These are phyloP conservation scores for Leucocoprinus leucothites DNA, from an alignment of 768 basidiomycete genomes.

Conservation along the genomic window DNA sequence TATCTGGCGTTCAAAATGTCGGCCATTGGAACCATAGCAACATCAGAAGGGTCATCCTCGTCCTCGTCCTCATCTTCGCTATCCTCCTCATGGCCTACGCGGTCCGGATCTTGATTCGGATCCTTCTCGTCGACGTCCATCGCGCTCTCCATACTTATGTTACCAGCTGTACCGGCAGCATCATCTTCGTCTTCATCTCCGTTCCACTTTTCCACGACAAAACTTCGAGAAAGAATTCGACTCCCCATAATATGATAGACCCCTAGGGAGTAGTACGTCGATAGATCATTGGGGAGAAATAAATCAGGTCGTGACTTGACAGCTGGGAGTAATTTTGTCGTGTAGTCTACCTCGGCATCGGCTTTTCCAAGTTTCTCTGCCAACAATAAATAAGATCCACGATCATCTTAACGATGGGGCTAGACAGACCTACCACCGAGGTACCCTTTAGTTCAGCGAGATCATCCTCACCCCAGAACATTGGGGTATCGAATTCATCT, in stretches of 20 bases:
- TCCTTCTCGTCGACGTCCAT: conserved; percentile 39
- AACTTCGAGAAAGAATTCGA: conserved; percentile 89
- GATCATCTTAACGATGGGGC: neutral
- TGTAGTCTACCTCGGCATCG: conserved; percentile 76
- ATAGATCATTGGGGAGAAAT: conserved; percentile 53
- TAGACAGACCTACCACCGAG: conserved; percentile 73
- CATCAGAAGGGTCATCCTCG: conserved; percentile 54
- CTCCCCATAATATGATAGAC: conserved; percentile 89
- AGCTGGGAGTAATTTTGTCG: conserved; percentile 63
- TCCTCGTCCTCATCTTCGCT: conserved; percentile 42
- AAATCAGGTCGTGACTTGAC: conserved; percentile 65
- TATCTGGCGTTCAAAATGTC: conserved; percentile 93
- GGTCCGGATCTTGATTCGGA: conserved; percentile 20
- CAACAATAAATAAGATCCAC: neutral
- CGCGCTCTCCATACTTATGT: conserved; percentile 33
- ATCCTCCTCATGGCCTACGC: conserved; percentile 38
- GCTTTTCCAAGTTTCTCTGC: conserved; percentile 84
- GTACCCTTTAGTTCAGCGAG: conserved; percentile 77
- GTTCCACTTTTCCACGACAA: conserved; percentile 69
- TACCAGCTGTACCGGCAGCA: conserved; percentile 22
- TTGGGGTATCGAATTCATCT: conserved; percentile 76
- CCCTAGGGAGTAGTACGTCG: conserved; percentile 59
- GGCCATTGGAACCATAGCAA: conserved; percentile 94
- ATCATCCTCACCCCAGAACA: conserved; percentile 87
- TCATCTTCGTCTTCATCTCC: conserved; percentile 31